Base-by-base conservation (phyloP, 2,329 filamentous ascomycete genomes). In the Sarocladiaceae sp. region DNA sequence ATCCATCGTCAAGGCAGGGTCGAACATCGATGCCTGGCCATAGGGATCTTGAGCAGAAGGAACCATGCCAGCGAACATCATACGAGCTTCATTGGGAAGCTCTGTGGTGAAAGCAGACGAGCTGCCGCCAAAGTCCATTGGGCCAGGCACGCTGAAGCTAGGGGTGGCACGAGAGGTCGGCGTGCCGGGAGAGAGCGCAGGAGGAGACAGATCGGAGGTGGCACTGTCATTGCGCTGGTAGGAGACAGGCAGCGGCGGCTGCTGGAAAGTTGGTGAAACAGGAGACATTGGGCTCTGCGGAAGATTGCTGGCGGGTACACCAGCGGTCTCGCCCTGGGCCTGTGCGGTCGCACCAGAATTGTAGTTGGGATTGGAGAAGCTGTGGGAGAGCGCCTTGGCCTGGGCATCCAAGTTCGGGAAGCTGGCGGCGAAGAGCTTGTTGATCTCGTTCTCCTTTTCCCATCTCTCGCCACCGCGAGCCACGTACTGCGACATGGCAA, bases 361-460 rank as follows among this genome's bases (percentile, higher is more conserved):
- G 29, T 43, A 43, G 26, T 34, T 45, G 32, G 31, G 33, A 42
- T 39, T 48, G 44, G 18, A 42, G 21, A 2, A 41, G 44, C 6
- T 47, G 24, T 55, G 58, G 11, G 47, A 50, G 33, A 57, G 45
- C 12, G 45, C 55, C 20, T 57, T 53, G 7, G 55, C 51, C 21
- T 58, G 53, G 7, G 55, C 53, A 16, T 54, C 49, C 7, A 61
- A 62, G 34, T 60, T 59, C 2, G 70, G 70, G 27, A 76, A 76
- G 2, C 64, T 63, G 35, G 69, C 59, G 20, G 63, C 69, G 37
- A 76, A 76, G 5, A 65, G 55, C 31, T 60, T 60, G 48, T 75
- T 70, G 42, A 76, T 62, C 37, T 71, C 66, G 31, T 71, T 68
- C 41, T 70, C 64, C 12, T 64, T 63, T 27, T 43, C 40, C 58